A percentile compares a stretch with the other conserved stretches of the same genome.
These are phyloP conservation scores for Plantago major DNA, from an alignment of 257 asterid species.

Conservation along the genomic window DNA sequence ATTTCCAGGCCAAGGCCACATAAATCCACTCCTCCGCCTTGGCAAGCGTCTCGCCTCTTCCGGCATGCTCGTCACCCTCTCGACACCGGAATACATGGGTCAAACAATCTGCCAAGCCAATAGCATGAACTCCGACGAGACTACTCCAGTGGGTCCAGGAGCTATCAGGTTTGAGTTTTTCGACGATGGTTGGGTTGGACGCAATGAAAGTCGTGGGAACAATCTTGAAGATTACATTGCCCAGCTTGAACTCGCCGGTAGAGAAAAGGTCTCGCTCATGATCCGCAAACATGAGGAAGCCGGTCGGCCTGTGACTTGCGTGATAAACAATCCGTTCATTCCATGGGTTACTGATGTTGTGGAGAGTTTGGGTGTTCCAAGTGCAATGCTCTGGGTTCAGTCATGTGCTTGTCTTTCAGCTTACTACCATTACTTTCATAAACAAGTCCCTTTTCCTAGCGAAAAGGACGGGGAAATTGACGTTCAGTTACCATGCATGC, in stretches of 20 bases:
- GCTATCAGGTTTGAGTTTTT: slow-evolving; percentile 60
- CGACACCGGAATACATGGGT: slow-evolving; percentile 55
- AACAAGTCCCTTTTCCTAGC: slow-evolving; percentile 42
- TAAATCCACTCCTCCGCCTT: slow-evolving; percentile 70
- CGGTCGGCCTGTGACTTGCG: slow-evolving; percentile 61
- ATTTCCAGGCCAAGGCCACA: slow-evolving; percentile 77
- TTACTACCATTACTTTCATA: slow-evolving; percentile 45
- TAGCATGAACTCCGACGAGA: slow-evolving; percentile 26
- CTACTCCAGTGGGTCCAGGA: slow-evolving; percentile 47
- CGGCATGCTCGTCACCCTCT: slow-evolving; percentile 52
- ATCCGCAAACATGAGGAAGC: slow-evolving; percentile 37
- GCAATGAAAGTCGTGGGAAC: slow-evolving; percentile 23
- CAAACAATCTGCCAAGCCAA: slow-evolving; percentile 40
- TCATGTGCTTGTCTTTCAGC: slow-evolving; percentile 63
- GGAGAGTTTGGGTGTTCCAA: slow-evolving; percentile 40
- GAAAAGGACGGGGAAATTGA: slow-evolving; percentile 38
- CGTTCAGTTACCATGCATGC: slow-evolving; percentile 53
- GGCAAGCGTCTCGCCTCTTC: slow-evolving; percentile 55
- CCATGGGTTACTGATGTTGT: slow-evolving; percentile 81
- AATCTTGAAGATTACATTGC: slow-evolving; percentile 23
- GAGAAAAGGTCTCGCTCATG: slow-evolving; percentile 32
- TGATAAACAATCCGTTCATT: slow-evolving; percentile 56
- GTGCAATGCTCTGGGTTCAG: slow-evolving; percentile 74
- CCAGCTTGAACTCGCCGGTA: slow-evolving; percentile 52
- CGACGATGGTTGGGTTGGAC: slow-evolving; percentile 48